Base-by-base conservation (phyloP, 225 moss, liverwort and hornwort species). In the Polytrichum formosum region DNA sequence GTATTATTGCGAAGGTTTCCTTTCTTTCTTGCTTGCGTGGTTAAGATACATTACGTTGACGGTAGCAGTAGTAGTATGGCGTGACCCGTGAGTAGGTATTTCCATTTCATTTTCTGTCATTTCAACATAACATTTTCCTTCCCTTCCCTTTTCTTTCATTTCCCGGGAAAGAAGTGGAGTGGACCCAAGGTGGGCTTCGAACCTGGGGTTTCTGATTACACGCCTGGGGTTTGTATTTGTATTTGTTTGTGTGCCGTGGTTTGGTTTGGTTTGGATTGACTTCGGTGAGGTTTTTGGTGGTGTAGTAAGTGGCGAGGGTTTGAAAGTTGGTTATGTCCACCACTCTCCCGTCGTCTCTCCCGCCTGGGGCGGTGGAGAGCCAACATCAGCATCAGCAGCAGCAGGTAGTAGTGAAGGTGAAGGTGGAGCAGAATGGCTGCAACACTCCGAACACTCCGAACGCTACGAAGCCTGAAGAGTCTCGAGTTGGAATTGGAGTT, bases 351-450 rank as follows among this genome's bases (percentile, higher is more conserved):
- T 64, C 65, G 69, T 54, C 70, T 67, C 74, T 72, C 63, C 71
- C 71, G 75, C 72, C 61, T 28, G 25, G 28, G 6, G 67, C 26
- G n/a, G 74, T 68, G 56, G 82, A 82, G 46, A 64, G 56, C 18
- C 82, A 77, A 55, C 46, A 46, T 1, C 46, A 46, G 0, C 46
- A 46, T 13, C 10, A 10, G 2, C 10, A 37, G 37, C 10, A 37
- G 37, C 37, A 37, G 37, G 37, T 37, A 37, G 30, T 8, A 20
- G 6, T 56, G 70, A 72, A 77, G 75, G 6, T 54, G 70, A 70
- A 77, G 75, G 73, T 53, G 56, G 77, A 80, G 53, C 77, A 75
- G 54, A 83, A 80, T 78, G 69, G 78, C 54, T 53, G 23, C 46
- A 46, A 13, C 28, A 23, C 67, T 67, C 54, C 67, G 18, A 54